A percentile compares a stretch with the other conserved stretches of the same genome.
phyloP scores from a whole-genome alignment of 2,329 filamentous ascomycete genomes.

The Aphanoascus verrucosus region DNA sequence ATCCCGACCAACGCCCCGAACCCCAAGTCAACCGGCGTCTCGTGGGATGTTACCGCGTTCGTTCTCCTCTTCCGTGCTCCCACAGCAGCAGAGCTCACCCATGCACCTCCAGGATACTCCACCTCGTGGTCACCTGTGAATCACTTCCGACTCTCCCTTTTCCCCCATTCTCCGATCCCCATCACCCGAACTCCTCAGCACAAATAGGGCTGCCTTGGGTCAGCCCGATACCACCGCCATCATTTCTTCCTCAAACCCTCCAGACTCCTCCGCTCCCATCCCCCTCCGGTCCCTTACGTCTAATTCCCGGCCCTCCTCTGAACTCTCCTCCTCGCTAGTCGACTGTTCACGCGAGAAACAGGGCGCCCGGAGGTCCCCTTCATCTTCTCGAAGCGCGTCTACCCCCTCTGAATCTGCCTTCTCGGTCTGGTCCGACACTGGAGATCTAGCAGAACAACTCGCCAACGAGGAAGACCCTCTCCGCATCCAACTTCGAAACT shows the following conservation, averaged over 20 bases:
- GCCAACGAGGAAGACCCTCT: conserved; percentile 74
- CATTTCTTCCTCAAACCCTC: conserved; percentile 67
- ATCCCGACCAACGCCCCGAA: background rate
- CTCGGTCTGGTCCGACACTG: conserved; percentile 85
- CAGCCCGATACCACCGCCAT: conserved; percentile 68
- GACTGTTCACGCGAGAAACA: conserved; percentile 39
- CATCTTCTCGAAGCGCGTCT: conserved; percentile 29
- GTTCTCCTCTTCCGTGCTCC: conserved; percentile 5
- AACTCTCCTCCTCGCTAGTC: conserved; percentile 28
- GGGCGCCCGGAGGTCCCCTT: conserved; percentile 45
- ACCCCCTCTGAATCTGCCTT: conserved; percentile 54
- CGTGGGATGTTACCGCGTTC: conserved; percentile 6
- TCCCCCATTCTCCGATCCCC: background rate
- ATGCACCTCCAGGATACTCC: conserved; percentile 9
- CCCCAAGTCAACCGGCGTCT: conserved; percentile 2
- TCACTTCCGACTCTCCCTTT: conserved; percentile 4
- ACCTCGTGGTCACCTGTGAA: conserved; percentile 11
- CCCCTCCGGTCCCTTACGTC: conserved; percentile 62
- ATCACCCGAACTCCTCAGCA: conserved; percentile 2
- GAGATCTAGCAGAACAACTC: conserved; percentile 86
- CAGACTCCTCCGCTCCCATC: conserved; percentile 62
- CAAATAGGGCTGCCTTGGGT: conserved; percentile 54
- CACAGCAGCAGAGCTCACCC: conserved; percentile 1
- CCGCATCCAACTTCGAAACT: conserved; percentile 55
- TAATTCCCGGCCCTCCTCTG: conserved; percentile 28